A percentile compares a stretch with the other conserved stretches of the same genome.
Evolutionary conservation across 1,139 yeast species (phyloP).

Genomic region (Debaryomyces sp.): DNA sequence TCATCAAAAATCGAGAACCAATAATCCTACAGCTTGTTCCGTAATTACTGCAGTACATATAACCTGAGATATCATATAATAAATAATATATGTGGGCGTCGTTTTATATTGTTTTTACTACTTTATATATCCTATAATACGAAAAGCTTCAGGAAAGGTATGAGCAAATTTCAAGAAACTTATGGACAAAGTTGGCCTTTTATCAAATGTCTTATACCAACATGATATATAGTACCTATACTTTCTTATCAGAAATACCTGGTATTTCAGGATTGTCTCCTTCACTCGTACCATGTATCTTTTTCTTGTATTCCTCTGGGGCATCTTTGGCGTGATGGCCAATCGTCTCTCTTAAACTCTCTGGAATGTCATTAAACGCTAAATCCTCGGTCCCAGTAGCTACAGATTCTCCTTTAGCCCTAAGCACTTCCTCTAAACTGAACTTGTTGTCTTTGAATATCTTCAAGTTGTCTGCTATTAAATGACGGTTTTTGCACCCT

Average conservation of each 20-base stretch:
- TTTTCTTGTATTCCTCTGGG: conserved; percentile 39
- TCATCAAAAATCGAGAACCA: not conserved
- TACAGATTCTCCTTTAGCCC: conserved; percentile 74
- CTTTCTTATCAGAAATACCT: conserved; percentile 14
- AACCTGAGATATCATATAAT: not conserved
- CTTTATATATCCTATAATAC: not conserved
- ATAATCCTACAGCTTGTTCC: not conserved
- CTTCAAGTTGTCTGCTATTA: conserved; percentile 89
- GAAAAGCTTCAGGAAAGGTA: not conserved
- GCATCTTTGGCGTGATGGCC: conserved; percentile 72
- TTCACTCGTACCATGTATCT: conserved; percentile 15
- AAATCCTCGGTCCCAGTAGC: conserved; percentile 63
- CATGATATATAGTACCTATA: not conserved
- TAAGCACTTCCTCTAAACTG: conserved; percentile 76
- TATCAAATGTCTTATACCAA: not conserved
- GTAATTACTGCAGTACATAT: no score
- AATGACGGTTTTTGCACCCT: conserved; percentile 82
- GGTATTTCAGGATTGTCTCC: conserved; percentile 10
- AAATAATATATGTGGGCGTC: not conserved
- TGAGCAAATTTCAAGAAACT: not conserved
- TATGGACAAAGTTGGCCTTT: not conserved
- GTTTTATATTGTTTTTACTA: not conserved
- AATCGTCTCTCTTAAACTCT: conserved; percentile 52
- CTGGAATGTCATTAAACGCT: conserved; percentile 75
- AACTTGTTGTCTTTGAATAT: conserved; percentile 77